These are phyloP conservation scores for Pyricularia grisea DNA, from an alignment of 2,329 filamentous ascomycete species.

Conservation along the genomic window DNA sequence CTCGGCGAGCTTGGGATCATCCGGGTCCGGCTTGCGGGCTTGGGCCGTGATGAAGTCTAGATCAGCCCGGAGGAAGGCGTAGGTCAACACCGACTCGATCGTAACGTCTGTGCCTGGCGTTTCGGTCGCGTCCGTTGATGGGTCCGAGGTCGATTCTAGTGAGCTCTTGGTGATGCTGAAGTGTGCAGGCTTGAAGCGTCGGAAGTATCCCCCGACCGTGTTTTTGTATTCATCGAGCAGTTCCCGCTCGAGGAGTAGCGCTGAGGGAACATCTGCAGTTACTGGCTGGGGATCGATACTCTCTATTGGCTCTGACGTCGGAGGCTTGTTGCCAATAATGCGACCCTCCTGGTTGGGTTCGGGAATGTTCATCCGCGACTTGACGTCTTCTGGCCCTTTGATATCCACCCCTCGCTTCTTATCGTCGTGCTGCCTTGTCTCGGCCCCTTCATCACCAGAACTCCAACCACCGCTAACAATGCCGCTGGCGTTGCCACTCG, in stretches of 20 bases:
- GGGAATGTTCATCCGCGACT: constrained; percentile 25
- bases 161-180: constrained; percentile 41
- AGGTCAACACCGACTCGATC: constrained; percentile 73
- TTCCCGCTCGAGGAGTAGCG: constrained; percentile 57
- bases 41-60: constrained; percentile 90
- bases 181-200: constrained; percentile 74
- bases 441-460: background rate
- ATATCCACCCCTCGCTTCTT: constrained; percentile 29
- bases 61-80: constrained; percentile 89
- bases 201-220: constrained; percentile 88
- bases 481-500: constrained; percentile 4
- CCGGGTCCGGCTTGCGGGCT: constrained; percentile 66
- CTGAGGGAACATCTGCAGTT: constrained; percentile 45
- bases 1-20: constrained; percentile 63
- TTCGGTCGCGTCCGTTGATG: background rate
- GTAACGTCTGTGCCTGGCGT: constrained; percentile 29
- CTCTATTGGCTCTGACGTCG: constrained; percentile 25
- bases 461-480: background rate
- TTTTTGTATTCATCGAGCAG: constrained; percentile 72
- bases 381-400: constrained; percentile 37
- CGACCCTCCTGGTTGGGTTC: constrained; percentile 22
- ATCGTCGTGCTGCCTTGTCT: constrained; percentile 5
- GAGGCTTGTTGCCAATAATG: constrained; percentile 23
- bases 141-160: background rate
- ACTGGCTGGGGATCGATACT: constrained; percentile 31